phyloP scores from a whole-genome alignment of 805 yeast genomes.

The Danielia reshetovae region DNA sequence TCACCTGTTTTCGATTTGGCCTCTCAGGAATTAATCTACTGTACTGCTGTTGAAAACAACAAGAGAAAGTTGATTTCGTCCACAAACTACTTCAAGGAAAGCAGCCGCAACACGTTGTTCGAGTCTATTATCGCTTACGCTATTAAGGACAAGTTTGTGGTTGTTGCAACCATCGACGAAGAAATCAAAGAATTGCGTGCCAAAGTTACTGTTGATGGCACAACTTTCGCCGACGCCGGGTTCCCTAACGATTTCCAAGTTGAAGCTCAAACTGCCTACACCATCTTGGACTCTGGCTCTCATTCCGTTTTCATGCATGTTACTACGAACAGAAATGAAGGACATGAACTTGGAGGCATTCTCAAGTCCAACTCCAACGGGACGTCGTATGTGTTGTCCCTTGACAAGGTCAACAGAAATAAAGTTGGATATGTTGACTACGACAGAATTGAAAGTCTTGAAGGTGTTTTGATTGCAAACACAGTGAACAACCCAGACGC shows the following conservation, averaged over 20 bases:
- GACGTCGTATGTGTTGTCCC: constrained; percentile 70
- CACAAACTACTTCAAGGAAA: constrained; percentile 44
- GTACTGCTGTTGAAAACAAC: constrained; percentile 46
- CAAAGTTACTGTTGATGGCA: constrained; percentile 75
- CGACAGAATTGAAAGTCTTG: constrained; percentile 76
- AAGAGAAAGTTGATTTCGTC: constrained; percentile 42
- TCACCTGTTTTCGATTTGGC: constrained; percentile 45
- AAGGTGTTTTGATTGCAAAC: constrained; percentile 79
- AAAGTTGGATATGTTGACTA: constrained; percentile 76
- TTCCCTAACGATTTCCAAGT: constrained; percentile 66
- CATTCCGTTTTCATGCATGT: constrained; percentile 79
- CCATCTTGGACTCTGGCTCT: constrained; percentile 69
- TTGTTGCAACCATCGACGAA: constrained; percentile 62
- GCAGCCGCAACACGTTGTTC: constrained; percentile 39
- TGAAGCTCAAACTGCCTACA: constrained; percentile 57
- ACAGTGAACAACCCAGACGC: constrained; percentile 55
- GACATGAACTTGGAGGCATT: constrained; percentile 68
- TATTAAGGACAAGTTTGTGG: constrained; percentile 61
- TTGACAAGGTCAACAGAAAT: constrained; percentile 73
- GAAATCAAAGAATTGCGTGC: constrained; percentile 51
- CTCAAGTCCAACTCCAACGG: constrained; percentile 91
- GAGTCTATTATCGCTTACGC: constrained; percentile 71
- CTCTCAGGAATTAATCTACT: constrained; percentile 51
- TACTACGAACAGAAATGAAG: constrained; percentile 52
- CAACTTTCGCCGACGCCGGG: constrained; percentile 67